Evolutionary conservation across 441 rosid genomes (phyloP), one percentile per base, ranked within the genome.

Genomic region (Gossypium lobatum): DNA sequence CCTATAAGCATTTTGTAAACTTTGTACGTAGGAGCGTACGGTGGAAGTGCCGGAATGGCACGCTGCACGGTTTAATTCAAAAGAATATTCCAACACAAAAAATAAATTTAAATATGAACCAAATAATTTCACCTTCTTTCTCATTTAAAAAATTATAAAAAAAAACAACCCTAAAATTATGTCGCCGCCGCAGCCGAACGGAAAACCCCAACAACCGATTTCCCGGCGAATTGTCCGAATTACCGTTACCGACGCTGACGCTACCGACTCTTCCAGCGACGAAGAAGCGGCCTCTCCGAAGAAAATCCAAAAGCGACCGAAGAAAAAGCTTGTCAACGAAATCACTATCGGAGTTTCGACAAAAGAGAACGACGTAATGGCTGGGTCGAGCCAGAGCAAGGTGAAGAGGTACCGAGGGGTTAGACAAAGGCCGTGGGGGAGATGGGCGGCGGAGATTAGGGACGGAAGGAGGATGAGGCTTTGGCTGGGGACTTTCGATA

Each of bases 231-330:
- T 50, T 31, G 23, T 73, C 13, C 70, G 70, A 23, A 73, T 73
- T 6, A 48, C 76, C 21, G 71, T 73, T 1, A 16, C 76, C 0
- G 76, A 73, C 52, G 76, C 64, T 26, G 76, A 73, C 20, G 76
- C 76, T 17, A 73, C 76, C 23, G 76, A 73, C 25, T 73, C 76
- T 42, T 73, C 76, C 13, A 73, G 76, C 53, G 76, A 73, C 25
- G 76, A 73, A 2, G 76, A 73, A 55, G 10, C 25, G 20, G 23
- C 14, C 9, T n/a, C 34, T 0, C 42, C 26, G 17, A 63, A 16
- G 71, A 25, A n/a, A 67, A 67, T 1, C 23, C 42, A 3, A 31
- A 63, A 64, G 18, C 70, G 10, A 20, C 58, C 67, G 9, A 72
- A 60, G 75, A 73, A 73, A 26, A 73, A 53, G 63, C 31, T 73